These are phyloP conservation scores for Leishmania guyanensis DNA, from an alignment of 208 protist species.

Conservation along the genomic window DNA sequence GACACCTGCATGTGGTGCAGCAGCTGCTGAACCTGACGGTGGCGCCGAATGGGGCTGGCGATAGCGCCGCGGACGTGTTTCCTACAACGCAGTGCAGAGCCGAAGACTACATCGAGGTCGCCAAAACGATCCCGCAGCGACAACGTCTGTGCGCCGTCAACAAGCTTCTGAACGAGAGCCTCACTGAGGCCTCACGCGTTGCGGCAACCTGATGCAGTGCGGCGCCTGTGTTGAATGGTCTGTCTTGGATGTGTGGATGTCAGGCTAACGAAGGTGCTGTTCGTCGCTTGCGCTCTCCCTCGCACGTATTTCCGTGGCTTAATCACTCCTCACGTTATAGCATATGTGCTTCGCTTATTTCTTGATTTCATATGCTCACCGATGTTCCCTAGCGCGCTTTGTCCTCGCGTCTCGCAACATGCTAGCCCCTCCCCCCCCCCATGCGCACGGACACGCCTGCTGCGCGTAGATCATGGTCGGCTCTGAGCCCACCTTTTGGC, in stretches of 20 bases:
- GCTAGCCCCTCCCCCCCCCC: background rate
- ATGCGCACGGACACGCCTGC: background rate
- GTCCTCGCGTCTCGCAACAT: background rate
- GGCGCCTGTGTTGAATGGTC: background rate
- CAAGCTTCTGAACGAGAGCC: conserved; percentile 42
- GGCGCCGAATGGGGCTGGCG: conserved; percentile 27
- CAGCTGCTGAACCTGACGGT: conserved; percentile 33
- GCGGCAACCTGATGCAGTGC: conserved; percentile 22
- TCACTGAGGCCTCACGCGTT: conserved; percentile 56
- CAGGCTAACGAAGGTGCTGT: background rate
- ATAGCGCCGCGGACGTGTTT: conserved; percentile 38
- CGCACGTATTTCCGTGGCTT: background rate
- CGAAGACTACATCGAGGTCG: conserved; percentile 73
- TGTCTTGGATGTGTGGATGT: background rate
- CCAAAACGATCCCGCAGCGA: conserved; percentile 62
- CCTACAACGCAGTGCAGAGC: conserved; percentile 49
- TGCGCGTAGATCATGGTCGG: background rate
- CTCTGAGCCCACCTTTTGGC: background rate
- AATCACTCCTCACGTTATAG: background rate
- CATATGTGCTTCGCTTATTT: background rate
- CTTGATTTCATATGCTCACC: background rate
- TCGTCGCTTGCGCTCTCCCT: background rate
- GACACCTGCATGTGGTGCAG: conserved; percentile 54
- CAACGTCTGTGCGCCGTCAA: conserved; percentile 60
- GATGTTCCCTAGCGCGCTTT: conserved; percentile 1